These are phyloP conservation scores for Salvia sclarea DNA, from an alignment of 305 asterid genomes.

Conservation along the genomic window DNA sequence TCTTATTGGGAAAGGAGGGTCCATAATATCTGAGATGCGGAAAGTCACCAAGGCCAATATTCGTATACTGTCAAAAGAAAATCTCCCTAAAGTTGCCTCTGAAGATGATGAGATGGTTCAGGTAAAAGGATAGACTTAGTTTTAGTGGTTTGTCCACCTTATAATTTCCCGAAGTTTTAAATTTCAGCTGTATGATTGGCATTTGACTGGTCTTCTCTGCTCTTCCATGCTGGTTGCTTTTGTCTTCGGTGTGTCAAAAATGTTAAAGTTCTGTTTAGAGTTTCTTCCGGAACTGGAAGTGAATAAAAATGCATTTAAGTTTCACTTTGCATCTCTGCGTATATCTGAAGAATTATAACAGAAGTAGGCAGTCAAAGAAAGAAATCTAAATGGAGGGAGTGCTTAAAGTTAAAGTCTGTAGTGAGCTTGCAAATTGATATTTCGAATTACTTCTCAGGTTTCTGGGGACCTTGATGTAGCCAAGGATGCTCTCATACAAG, in stretches of 20 bases:
- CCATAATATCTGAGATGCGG: slow-evolving; percentile 90
- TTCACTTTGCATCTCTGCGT: slow-evolving; percentile 2
- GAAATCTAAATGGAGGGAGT: background rate
- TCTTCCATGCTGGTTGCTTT: background rate
- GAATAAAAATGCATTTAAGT: background rate
- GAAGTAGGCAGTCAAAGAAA: background rate
- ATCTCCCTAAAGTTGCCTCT: slow-evolving; percentile 85
- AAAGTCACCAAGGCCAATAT: slow-evolving; percentile 83
- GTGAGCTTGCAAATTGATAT: slow-evolving; percentile 6
- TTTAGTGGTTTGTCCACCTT: slow-evolving; percentile 12
- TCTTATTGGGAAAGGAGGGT: slow-evolving; percentile 96
- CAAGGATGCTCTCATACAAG: slow-evolving; percentile 88
- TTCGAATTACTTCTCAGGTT: slow-evolving; percentile 45
- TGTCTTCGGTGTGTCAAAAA: slow-evolving; percentile 4
- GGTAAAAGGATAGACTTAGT: slow-evolving; percentile 43
- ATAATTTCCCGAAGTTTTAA: background rate
- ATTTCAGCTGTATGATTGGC: background rate
- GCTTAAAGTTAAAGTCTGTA: background rate
- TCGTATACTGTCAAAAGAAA: slow-evolving; percentile 83
- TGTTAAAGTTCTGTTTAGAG: background rate
- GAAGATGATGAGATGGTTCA: slow-evolving; percentile 96
- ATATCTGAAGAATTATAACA: background rate
- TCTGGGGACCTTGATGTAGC: slow-evolving; percentile 86
- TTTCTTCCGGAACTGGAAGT: slow-evolving; percentile 1
- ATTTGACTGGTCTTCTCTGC: background rate